Conservation (phyloP, 2,329 filamentous ascomycete genomes). For the Aspergillus sp. region DNA sequence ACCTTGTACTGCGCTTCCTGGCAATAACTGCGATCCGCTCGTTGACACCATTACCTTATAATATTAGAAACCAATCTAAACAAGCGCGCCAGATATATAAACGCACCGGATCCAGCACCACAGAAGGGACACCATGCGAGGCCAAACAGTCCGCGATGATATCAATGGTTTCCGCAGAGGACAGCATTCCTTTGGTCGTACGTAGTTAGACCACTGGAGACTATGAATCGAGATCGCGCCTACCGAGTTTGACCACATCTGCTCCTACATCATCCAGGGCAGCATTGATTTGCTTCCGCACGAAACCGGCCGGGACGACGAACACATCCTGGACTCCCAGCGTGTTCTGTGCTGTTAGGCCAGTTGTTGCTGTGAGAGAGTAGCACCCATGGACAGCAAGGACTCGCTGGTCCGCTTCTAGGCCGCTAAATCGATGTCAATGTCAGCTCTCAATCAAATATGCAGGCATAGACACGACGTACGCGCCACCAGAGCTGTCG, state of each 20-base stretch:
- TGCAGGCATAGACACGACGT: no score
- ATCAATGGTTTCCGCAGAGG: conserved; percentile 59
- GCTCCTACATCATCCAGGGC: conserved; percentile 75
- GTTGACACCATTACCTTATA: conserved; percentile 73
- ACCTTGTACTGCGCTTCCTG: conserved; percentile 32
- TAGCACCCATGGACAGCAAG: conserved; percentile 88
- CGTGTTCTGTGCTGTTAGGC: conserved; percentile 93
- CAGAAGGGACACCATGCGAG: conserved; percentile 46
- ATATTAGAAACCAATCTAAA: conserved; percentile 10
- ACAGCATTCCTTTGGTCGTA: conserved; percentile 61
- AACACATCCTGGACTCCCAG: conserved; percentile 74
- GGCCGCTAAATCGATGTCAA: conserved; percentile 51
- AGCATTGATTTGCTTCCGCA: conserved; percentile 75
- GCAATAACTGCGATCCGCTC: conserved; percentile 39
- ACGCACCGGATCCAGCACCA: conserved; percentile 67
- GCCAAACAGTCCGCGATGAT: conserved; percentile 57
- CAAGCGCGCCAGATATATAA: no score
- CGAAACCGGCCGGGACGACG: conserved; percentile 65
- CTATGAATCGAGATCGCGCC: conserved; percentile 12
- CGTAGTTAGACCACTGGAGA: conserved; percentile 1
- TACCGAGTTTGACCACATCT: conserved; percentile 88
- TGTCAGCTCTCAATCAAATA: no score
- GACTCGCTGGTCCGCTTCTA: conserved; percentile 94
- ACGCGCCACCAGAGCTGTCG: conserved; percentile 86
- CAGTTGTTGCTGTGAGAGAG: conserved; percentile 91